A percentile compares a stretch with the other conserved stretches of the same genome.
Evolutionary conservation across 108 stramenopile genomes (phyloP).

Genomic region (Cyclostephanos tholiformis): DNA sequence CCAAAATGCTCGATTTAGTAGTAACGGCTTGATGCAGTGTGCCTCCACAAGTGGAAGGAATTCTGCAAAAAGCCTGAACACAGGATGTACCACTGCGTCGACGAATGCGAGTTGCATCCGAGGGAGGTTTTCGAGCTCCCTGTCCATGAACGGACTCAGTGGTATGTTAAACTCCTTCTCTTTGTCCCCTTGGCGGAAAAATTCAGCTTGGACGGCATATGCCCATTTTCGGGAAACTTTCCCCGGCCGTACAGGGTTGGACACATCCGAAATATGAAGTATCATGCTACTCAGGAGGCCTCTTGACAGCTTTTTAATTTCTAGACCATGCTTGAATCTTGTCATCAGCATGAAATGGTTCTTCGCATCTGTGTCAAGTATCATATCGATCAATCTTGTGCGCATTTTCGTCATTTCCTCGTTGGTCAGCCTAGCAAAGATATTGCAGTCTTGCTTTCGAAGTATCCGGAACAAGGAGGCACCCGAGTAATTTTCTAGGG

Average conservation of each 20-base stretch:
- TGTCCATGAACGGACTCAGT: slow-evolving; percentile 47
- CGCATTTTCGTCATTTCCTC: slow-evolving; percentile 48
- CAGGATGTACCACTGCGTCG: slow-evolving; percentile 52
- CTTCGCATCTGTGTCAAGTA: slow-evolving; percentile 60
- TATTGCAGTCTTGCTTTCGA: slow-evolving; percentile 44
- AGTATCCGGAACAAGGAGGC: slow-evolving; percentile 58
- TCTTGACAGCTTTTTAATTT: slow-evolving; percentile 53
- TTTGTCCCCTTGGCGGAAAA: slow-evolving; percentile 58
- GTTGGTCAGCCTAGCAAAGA: slow-evolving; percentile 48
- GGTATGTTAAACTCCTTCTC: slow-evolving; percentile 42
- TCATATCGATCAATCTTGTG: slow-evolving; percentile 49
- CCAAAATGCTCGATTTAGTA: slow-evolving; percentile 56
- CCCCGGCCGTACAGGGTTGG: slow-evolving; percentile 51
- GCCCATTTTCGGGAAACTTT: slow-evolving; percentile 49
- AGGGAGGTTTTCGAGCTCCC: slow-evolving; percentile 54
- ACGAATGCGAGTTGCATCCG: slow-evolving; percentile 57
- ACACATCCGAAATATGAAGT: slow-evolving; percentile 54
- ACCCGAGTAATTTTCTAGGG: slow-evolving; percentile 73
- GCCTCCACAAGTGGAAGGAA: slow-evolving; percentile 49
- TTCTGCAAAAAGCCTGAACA: slow-evolving; percentile 47
- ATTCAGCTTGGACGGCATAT: slow-evolving; percentile 53
- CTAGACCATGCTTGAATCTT: slow-evolving; percentile 55
- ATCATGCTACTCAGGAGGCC: slow-evolving; percentile 58
- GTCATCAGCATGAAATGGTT: slow-evolving; percentile 54
- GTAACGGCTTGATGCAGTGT: slow-evolving; percentile 48